phyloP scores from a whole-genome alignment of 1,284 basidiomycete species.

The Cryptococcus jaspeensis region DNA sequence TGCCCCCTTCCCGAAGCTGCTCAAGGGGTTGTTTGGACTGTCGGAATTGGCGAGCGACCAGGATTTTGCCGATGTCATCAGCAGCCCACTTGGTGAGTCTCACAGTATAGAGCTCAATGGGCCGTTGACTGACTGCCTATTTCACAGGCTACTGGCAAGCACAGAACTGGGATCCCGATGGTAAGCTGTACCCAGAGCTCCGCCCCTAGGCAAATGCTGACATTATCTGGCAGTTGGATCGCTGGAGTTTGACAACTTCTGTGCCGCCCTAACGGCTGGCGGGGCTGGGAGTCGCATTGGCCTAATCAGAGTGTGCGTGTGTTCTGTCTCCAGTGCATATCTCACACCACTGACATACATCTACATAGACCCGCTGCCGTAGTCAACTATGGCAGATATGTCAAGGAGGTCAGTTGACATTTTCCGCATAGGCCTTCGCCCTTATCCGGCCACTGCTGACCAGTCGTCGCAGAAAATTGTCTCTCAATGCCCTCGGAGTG shows the following conservation, averaged over 20 bases:
- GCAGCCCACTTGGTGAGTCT: conserved; percentile 42
- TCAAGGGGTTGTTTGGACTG: conserved; percentile 75
- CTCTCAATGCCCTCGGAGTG: conserved; percentile 58
- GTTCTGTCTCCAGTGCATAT: conserved; percentile 36
- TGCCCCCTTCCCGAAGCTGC: conserved; percentile 48
- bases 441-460: neutral
- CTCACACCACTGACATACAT: neutral
- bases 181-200: conserved; percentile 16
- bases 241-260: conserved; percentile 57
- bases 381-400: conserved; percentile 72
- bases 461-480: conserved; percentile 58
- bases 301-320: conserved; percentile 47
- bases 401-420: conserved; percentile 60
- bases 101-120: neutral
- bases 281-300: conserved; percentile 33
- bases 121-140: neutral
- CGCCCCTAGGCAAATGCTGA: conserved; percentile 15
- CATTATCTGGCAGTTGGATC: conserved; percentile 28
- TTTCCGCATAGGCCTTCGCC: neutral
- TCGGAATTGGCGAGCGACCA: conserved; percentile 65
- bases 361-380: conserved; percentile 53
- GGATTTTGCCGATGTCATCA: conserved; percentile 72
- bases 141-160: conserved; percentile 58
- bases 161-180: conserved; percentile 72
- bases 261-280: conserved; percentile 57